Conservation (phyloP, 2,329 filamentous ascomycete genomes). For the Aspergillus novofumigatus region DNA sequence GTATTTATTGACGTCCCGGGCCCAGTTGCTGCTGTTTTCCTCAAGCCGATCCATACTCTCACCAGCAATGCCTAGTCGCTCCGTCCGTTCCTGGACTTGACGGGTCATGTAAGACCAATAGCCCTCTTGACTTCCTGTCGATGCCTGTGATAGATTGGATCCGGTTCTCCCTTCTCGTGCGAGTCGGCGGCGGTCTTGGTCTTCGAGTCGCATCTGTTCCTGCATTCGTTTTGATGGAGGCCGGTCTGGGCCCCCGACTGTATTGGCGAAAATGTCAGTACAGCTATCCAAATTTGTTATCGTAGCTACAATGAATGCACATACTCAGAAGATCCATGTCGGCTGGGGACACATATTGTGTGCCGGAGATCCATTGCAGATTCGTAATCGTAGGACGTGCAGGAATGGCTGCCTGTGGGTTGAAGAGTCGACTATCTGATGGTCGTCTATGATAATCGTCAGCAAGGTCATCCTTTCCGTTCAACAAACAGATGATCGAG, state of each 20-base stretch:
- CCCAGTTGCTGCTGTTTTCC: slow-evolving; percentile 76
- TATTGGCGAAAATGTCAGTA: neutral
- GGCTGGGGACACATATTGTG: slow-evolving; percentile 78
- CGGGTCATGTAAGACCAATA: slow-evolving; percentile 77
- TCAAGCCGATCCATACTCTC: slow-evolving; percentile 82
- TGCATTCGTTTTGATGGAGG: slow-evolving; percentile 87
- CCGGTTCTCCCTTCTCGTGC: slow-evolving; percentile 35
- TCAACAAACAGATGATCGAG: neutral
- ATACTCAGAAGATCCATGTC: slow-evolving; percentile 80
- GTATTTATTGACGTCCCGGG: slow-evolving; percentile 83
- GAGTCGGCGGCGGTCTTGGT: slow-evolving; percentile 50
- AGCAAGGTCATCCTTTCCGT: slow-evolving; percentile 6
- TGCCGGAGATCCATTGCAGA: slow-evolving; percentile 93
- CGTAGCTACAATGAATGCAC: slow-evolving; percentile 11
- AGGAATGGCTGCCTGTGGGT: slow-evolving; percentile 68
- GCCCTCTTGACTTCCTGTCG: slow-evolving; percentile 54
- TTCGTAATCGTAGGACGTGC: slow-evolving; percentile 90
- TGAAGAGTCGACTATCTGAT: slow-evolving; percentile 69
- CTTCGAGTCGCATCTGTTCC: slow-evolving; percentile 71
- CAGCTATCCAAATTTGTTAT: neutral
- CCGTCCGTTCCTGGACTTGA: slow-evolving; percentile 84
- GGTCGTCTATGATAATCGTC: slow-evolving; percentile 34
- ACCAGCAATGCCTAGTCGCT: slow-evolving; percentile 75
- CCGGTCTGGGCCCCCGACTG: slow-evolving; percentile 77
- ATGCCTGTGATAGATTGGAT: slow-evolving; percentile 15